Evolutionary conservation across 768 basidiomycete genomes (phyloP), one percentile per base, ranked within the genome.

Genomic region (Lepiota subincarnata): DNA sequence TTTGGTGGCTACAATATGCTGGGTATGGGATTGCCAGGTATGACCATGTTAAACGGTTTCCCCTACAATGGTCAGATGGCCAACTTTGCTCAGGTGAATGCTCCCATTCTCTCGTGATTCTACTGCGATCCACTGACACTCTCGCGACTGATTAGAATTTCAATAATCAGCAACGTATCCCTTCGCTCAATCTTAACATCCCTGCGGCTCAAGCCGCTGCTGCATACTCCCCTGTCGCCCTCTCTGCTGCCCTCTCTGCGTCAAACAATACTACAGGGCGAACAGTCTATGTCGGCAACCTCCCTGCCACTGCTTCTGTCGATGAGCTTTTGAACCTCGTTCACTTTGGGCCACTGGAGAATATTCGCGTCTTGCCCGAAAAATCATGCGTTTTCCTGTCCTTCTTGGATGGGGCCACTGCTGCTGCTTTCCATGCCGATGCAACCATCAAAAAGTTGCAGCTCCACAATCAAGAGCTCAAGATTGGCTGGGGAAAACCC

Each of bases 401-500:
- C 24, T 99, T 98, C 84, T 80, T 99, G 50, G 95, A 99, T 55
- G 88, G 87, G 18, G 77, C 83, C 24, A 97, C 91, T 4, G 94
- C 97, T 7, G 91, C 92, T 0, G 94, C 93, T 0, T 99, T 99
- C 81, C 92, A 96, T 63, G 95, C 96, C 36, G 97, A 98, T 64
- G 96, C 96, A 1, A 86, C 88, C 28, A 86, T 98, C 67, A 94
- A 97, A 75, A 98, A 97, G 68, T 73, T 98, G 57, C 72, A 89
- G 16, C 77, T 99, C 12, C 96, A 98, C 66, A 91, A 89, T 2
- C 93, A 97, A 67, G 97, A 98, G 68, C 85, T 99, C 63, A 95
- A 95, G 74, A 95, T 99, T 59, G 97, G 97, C 18, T 99, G 96
- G 96, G 97, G 96, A 22, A 97, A 98, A 67, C 89, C 95, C 1